Percentiles rank a stretch among this genome's conserved stretches.
Evolutionary conservation across 1,139 yeast genomes (phyloP).

Genomic region (Debaryomyces coudertii): DNA sequence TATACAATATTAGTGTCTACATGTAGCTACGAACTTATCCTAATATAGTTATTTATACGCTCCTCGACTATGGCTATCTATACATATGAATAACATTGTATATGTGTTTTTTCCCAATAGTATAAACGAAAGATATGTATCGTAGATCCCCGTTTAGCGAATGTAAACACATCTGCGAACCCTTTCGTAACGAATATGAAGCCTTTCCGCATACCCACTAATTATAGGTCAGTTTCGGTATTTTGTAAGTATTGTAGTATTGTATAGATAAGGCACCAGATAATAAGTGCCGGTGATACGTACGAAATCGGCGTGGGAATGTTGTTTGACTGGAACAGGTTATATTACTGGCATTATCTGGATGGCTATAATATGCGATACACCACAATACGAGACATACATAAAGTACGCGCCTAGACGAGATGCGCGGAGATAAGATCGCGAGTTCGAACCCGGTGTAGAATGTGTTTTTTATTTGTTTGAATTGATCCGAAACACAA

Average conservation of each 20-base stretch:
- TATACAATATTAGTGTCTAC: not conserved
- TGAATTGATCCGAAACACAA: not conserved
- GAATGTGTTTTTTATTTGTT: not conserved
- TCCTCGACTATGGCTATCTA: not conserved
- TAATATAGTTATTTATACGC: not conserved
- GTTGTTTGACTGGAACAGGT: not conserved
- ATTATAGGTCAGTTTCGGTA: not conserved
- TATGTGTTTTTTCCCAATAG: not conserved
- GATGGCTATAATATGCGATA: not conserved
- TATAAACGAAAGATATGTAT: not conserved
- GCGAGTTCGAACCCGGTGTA: not conserved
- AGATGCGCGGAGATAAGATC: constrained; percentile 2
- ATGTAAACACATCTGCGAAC: not conserved
- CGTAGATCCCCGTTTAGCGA: constrained; percentile 3
- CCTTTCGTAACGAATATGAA: constrained; percentile 4
- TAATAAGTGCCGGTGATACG: not conserved
- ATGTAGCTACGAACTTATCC: not conserved
- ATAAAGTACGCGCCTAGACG: constrained; percentile 3
- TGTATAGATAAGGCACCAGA: too few relatives aligned
- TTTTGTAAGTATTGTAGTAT: too few relatives aligned
- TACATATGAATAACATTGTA: constrained; percentile 3
- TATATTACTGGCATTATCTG: not conserved
- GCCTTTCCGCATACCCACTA: not conserved
- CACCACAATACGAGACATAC: constrained; percentile 2
- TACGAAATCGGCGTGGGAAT: not conserved